These are phyloP conservation scores for Madurella mycetomatis DNA, from an alignment of 2,329 filamentous ascomycete genomes.

Conservation along the genomic window DNA sequence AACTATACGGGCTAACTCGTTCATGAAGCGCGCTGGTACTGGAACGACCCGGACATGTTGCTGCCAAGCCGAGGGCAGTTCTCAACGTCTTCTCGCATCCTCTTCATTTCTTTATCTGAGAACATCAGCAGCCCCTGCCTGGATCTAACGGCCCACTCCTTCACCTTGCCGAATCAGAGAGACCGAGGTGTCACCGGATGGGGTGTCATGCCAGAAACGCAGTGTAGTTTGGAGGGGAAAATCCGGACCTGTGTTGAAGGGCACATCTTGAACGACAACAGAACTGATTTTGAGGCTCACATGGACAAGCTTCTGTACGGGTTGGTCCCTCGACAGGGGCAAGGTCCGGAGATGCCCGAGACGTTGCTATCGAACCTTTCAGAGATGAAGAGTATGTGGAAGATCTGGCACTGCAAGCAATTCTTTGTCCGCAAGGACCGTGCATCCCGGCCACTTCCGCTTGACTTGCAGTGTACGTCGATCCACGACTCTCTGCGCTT, in stretches of 20 bases:
- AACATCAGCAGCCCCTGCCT: slow-evolving; percentile 6
- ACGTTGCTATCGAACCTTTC: slow-evolving; percentile 15
- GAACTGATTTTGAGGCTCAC: slow-evolving; percentile 10
- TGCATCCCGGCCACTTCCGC: neutral
- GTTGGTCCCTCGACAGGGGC: neutral
- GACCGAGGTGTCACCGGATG: neutral
- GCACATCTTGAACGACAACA: slow-evolving; percentile 10
- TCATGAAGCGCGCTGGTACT: slow-evolving; percentile 17
- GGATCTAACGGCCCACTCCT: neutral
- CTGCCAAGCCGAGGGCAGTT: slow-evolving; percentile 10
- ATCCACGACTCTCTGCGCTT: slow-evolving; percentile 20
- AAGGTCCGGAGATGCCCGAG: neutral
- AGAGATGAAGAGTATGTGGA: slow-evolving; percentile 23
- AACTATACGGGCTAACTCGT: neutral
- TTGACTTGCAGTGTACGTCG: slow-evolving; percentile 2
- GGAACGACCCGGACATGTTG: neutral
- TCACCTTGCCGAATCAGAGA: slow-evolving; percentile 5
- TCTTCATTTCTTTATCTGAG: slow-evolving; percentile 16
- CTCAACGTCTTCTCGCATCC: neutral
- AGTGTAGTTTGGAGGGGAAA: neutral
- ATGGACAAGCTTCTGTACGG: slow-evolving; percentile 19
- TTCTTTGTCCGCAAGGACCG: slow-evolving; percentile 5
- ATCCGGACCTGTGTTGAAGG: slow-evolving; percentile 14
- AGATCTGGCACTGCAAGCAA: slow-evolving; percentile 20
- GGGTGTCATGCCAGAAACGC: neutral